phyloP scores from a whole-genome alignment of 2,329 filamentous ascomycete species.

The Diaporthe australafricana region DNA sequence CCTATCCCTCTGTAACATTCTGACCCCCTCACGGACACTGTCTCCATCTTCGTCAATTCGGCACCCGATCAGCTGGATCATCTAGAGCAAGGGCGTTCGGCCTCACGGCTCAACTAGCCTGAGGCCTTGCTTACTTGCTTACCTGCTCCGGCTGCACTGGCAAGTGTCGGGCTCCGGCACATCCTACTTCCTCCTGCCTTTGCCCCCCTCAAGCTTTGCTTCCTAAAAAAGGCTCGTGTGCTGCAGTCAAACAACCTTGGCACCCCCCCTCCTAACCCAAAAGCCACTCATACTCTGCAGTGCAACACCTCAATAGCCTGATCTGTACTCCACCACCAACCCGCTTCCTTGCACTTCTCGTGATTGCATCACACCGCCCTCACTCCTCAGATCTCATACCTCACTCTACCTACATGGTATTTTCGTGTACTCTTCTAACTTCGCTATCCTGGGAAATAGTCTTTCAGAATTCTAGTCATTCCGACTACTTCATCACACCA shows the following conservation, averaged over 20 bases:
- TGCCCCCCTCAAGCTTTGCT: constrained; percentile 12
- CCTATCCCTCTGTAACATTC: no score
- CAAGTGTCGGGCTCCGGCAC: constrained; percentile 8
- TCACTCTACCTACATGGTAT: neutral
- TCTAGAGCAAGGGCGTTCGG: constrained; percentile 13
- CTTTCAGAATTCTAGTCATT: neutral
- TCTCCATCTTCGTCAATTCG: neutral
- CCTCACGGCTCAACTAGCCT: neutral
- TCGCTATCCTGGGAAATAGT: neutral
- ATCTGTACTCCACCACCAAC: constrained; percentile 11
- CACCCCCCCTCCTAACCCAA: neutral
- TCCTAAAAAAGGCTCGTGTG: constrained; percentile 5
- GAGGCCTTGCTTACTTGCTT: neutral
- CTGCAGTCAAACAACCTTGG: constrained; percentile 1
- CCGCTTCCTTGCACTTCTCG: constrained; percentile 11
- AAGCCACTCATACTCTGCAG: neutral
- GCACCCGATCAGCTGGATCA: constrained; percentile 5
- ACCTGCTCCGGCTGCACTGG: constrained; percentile 14
- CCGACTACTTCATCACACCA: constrained; percentile 12
- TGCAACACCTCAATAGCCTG: constrained; percentile 20
- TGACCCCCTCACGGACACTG: neutral
- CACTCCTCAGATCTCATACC: neutral
- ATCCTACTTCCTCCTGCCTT: neutral
- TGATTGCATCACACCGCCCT: constrained; percentile 36
- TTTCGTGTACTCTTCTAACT: constrained; percentile 19